Evolutionary conservation across 2,329 filamentous ascomycete species (phyloP), one percentile per base, ranked within the genome.

Genomic region (Cyphellophora attinorum): DNA sequence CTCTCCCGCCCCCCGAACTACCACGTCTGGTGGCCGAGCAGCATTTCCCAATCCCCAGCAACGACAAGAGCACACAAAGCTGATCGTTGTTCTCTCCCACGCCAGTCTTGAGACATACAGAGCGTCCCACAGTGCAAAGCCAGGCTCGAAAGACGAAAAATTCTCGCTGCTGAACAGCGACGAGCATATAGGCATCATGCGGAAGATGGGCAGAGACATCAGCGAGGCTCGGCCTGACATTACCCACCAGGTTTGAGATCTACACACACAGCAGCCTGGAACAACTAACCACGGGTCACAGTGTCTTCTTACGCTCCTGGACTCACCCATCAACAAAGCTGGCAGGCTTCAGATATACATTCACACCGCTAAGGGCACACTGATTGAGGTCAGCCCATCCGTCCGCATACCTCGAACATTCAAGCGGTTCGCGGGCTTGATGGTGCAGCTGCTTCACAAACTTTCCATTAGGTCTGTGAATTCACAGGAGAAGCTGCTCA

Each of bases 151-250:
- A 33, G 88, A 95, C 52, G 89, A 95, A 58, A 96, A 96, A 62
- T 98, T 93, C 64, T 93, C 89, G 42, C 70, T 98, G 34, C 78
- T 98, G 54, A 98, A 98, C 70, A 95, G 88, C 62, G 91, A 98
- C 56, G 91, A 98, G 64, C 91, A 98, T 59, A 98, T 98, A 50
- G 91, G 91, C 44, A 83, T 96, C 47, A 94, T 98, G 86, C 81
- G 91, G 54, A 98, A 96, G 70, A 96, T 96, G 89, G 93, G 93
- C 59, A 76, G 91, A 51, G 91, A 98, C 58, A 96, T 98, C 48
- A 95, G 88, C 59, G 91, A 98, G 62, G 91, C 91, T 41, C 79
- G 91, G 50, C 91, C 91, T 29, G 91, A 98, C 62, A 98, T 98
- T 54, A 94, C 91, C 29, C 91, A 98, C 60, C 91, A 96, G 85